Conservation (phyloP, 2,329 filamentous ascomycete species). For the Colletotrichum sp. region DNA sequence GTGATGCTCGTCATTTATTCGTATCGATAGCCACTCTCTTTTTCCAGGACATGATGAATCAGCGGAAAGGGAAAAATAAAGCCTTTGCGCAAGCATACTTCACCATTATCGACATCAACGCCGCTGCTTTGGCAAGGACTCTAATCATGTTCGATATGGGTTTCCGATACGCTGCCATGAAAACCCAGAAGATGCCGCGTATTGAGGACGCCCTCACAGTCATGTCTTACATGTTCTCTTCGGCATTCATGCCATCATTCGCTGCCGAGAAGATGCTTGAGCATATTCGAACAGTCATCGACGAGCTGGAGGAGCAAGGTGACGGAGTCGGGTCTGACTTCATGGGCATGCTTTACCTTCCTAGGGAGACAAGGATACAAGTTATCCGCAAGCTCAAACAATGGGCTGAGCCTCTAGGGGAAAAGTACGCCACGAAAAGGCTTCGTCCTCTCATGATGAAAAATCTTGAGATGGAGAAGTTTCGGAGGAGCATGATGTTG, state of each 20-base stretch:
- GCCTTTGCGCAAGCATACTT: constrained; percentile 22
- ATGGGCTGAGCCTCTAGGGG: constrained; percentile 10
- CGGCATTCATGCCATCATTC: constrained; percentile 22
- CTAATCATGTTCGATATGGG: constrained; percentile 26
- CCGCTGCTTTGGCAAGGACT: constrained; percentile 26
- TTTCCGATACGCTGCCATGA: not conserved
- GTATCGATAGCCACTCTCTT: constrained; percentile 12
- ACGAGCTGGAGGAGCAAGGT: constrained; percentile 12
- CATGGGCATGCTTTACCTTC: constrained; percentile 11
- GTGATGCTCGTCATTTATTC: constrained; percentile 28
- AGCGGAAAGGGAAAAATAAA: not conserved
- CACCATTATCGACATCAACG: constrained; percentile 27
- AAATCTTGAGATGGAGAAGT: not conserved
- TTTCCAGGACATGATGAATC: not conserved
- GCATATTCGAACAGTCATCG: constrained; percentile 23
- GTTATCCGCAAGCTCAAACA: constrained; percentile 19
- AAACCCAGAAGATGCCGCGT: not conserved
- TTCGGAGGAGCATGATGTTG: not conserved
- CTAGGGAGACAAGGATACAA: not conserved
- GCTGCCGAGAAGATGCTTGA: constrained; percentile 21
- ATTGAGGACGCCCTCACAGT: constrained; percentile 14
- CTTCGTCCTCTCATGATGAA: not conserved
- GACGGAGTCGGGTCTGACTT: not conserved
- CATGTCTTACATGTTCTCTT: constrained; percentile 26
- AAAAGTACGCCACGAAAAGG: not conserved